phyloP scores from a whole-genome alignment of 2,329 filamentous ascomycete species.

The Exophiala oligosperma region DNA sequence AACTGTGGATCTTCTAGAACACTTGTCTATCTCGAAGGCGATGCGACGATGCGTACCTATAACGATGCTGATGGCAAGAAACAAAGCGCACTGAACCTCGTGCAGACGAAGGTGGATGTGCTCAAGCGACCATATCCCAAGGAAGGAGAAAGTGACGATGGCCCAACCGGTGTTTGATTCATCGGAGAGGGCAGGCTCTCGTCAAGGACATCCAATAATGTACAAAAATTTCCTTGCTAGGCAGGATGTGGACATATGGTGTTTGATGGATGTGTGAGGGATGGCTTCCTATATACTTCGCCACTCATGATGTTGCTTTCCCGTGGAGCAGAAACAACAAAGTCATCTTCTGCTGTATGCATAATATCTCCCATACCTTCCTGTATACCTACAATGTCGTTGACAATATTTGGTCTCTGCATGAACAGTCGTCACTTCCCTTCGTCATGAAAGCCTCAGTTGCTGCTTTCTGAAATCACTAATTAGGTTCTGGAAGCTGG shows the following conservation, averaged over 20 bases:
- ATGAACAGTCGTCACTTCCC: neutral
- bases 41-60: constrained; percentile 68
- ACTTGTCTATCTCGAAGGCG: constrained; percentile 79
- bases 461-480: too few relatives aligned
- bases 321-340: neutral
- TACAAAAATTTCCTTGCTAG: constrained; percentile 2
- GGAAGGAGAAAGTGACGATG: constrained; percentile 13
- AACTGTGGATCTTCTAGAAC: constrained; percentile 54
- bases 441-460: too few relatives aligned
- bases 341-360: neutral
- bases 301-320: constrained; percentile 16
- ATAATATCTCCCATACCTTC: neutral
- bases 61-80: constrained; percentile 67
- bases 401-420: too few relatives aligned
- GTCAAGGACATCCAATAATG: constrained; percentile 1
- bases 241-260: neutral
- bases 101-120: constrained; percentile 68
- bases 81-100: constrained; percentile 62
- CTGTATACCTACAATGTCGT: neutral
- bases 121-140: constrained; percentile 26
- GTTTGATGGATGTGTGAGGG: neutral
- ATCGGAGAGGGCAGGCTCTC: neutral
- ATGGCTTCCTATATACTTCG: constrained; percentile 8
- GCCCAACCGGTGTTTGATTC: neutral
- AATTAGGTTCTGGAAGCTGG: too few relatives aligned